Percentiles rank a stretch among this genome's conserved stretches.
These are phyloP conservation scores for Heterobasidion annosum DNA, from an alignment of 1,284 basidiomycete species.

Conservation along the genomic window DNA sequence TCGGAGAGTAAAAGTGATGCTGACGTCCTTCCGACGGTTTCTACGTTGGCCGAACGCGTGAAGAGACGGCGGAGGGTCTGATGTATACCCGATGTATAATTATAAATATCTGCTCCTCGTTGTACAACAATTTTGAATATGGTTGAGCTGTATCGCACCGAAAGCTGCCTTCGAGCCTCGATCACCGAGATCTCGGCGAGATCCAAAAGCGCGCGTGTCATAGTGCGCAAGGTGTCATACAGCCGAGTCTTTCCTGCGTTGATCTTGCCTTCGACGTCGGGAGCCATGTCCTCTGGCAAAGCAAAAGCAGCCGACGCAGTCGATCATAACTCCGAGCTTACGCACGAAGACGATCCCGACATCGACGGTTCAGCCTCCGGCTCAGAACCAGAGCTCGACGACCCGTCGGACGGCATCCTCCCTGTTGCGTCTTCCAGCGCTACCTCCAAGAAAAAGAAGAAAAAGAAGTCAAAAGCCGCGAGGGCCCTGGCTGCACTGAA, in stretches of 20 bases:
- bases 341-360: conserved; percentile 15
- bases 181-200: not conserved
- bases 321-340: not conserved
- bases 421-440: conserved; percentile 16
- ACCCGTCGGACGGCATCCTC: conserved; percentile 13
- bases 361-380: conserved; percentile 19
- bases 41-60: conserved; percentile 10
- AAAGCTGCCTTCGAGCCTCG: too few species aligned
- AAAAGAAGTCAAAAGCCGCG: conserved; percentile 62
- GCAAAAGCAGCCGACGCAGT: conserved; percentile 8
- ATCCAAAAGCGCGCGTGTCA: not conserved
- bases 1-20: not conserved
- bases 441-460: conserved; percentile 60
- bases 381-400: conserved; percentile 22
- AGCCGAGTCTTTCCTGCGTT: too few species aligned
- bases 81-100: not conserved
- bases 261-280: too few species aligned
- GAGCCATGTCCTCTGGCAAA: conserved; percentile 8
- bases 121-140: too few species aligned
- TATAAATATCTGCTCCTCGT: too few species aligned
- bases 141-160: too few species aligned
- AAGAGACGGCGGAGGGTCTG: not conserved
- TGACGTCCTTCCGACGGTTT: not conserved
- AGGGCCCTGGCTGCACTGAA: conserved; percentile 42
- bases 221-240: not conserved